Conservation (phyloP, 805 yeast species). For the Torulaspora indica region DNA sequence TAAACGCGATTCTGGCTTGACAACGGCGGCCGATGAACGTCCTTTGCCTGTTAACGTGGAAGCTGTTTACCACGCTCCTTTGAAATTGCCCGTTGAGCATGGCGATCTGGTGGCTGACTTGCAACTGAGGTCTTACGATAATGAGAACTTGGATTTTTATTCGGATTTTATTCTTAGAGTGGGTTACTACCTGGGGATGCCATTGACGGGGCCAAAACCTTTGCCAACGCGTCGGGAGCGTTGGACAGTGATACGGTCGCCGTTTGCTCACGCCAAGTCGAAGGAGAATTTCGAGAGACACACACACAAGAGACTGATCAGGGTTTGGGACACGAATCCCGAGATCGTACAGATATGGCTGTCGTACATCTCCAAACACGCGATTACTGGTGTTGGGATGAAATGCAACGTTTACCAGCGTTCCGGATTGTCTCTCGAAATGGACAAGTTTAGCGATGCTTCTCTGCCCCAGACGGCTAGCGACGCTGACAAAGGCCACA, state of each 20-base stretch:
- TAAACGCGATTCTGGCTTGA: neutral
- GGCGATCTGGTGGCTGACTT: conserved; percentile 78
- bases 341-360: conserved; percentile 81
- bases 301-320: conserved; percentile 69
- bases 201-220: conserved; percentile 69
- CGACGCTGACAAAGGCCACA: conserved; percentile 3
- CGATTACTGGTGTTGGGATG: conserved; percentile 77
- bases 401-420: conserved; percentile 60
- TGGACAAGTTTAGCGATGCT: conserved; percentile 3
- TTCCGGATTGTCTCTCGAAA: conserved; percentile 44
- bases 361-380: conserved; percentile 69
- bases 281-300: conserved; percentile 91
- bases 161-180: conserved; percentile 85
- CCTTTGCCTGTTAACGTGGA: conserved; percentile 86
- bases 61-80: conserved; percentile 74
- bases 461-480: conserved; percentile 3
- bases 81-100: conserved; percentile 59
- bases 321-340: conserved; percentile 78
- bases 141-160: conserved; percentile 65
- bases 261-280: conserved; percentile 89
- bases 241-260: conserved; percentile 91
- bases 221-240: conserved; percentile 69
- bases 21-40: conserved; percentile 24
- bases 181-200: conserved; percentile 85
- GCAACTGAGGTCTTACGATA: conserved; percentile 65